These are phyloP conservation scores for Trichoderma sp. DNA, from an alignment of 2,329 filamentous ascomycete species.

Conservation along the genomic window DNA sequence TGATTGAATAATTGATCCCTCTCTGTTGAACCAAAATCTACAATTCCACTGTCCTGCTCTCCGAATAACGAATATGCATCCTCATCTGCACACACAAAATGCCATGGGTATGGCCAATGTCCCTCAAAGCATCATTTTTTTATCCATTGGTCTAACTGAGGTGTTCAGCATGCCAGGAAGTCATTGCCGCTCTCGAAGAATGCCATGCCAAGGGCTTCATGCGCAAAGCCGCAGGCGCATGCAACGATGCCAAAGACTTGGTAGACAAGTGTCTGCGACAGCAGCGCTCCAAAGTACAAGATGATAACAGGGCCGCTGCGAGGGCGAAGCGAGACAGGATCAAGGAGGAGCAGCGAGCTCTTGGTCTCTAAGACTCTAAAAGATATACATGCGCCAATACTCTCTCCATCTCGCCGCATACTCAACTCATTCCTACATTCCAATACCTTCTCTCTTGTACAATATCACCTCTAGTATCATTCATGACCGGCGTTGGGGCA, in stretches of 20 bases:
- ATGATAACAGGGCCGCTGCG: constrained; percentile 67
- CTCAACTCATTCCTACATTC: background rate
- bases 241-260: constrained; percentile 78
- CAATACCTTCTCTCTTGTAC: background rate
- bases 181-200: constrained; percentile 91
- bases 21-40: background rate
- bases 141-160: constrained; percentile 23
- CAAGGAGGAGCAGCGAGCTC: constrained; percentile 64
- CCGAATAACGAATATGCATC: constrained; percentile 70
- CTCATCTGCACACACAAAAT: constrained; percentile 90
- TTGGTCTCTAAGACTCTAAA: constrained; percentile 38
- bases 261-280: constrained; percentile 82
- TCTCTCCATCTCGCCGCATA: background rate
- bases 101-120: constrained; percentile 63
- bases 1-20: background rate
- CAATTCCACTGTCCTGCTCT: background rate
- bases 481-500: constrained; percentile 20
- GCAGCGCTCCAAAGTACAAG: constrained; percentile 75
- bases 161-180: constrained; percentile 77
- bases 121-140: background rate
- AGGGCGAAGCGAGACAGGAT: constrained; percentile 68
- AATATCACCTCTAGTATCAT: constrained; percentile 20
- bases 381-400: background rate
- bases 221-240: constrained; percentile 86
- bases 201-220: constrained; percentile 92